A percentile compares a stretch with the other conserved stretches of the same genome.
These are phyloP conservation scores for Colletotrichum eremochloae DNA, from an alignment of 2,329 filamentous ascomycete species.

Conservation along the genomic window DNA sequence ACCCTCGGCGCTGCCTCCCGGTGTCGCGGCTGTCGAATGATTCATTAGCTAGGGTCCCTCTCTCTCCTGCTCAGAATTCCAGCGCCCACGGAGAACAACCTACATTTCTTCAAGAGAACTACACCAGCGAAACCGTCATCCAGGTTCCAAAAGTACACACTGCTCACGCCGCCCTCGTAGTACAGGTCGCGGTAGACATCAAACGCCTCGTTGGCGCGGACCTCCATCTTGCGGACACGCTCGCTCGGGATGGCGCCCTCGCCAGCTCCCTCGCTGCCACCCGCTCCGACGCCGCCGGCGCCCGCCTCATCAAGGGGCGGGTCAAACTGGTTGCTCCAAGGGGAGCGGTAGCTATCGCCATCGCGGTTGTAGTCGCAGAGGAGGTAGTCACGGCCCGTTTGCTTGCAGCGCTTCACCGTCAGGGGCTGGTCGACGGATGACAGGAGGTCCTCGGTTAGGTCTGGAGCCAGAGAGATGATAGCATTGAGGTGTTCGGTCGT, in stretches of 20 bases:
- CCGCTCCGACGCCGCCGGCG: constrained; percentile 61
- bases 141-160: constrained; percentile 98
- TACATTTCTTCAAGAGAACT: constrained; percentile 94
- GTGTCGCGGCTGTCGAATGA: constrained; percentile 69
- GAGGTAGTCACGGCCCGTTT: constrained; percentile 93
- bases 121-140: constrained; percentile 98
- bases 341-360: constrained; percentile 95
- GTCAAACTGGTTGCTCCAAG: constrained; percentile 99
- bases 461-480: constrained; percentile 89
- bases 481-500: constrained; percentile 88
- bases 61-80: not conserved
- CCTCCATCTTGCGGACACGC: constrained; percentile 91
- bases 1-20: constrained; percentile 76
- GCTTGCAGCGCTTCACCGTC: constrained; percentile 85
- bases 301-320: constrained; percentile 81
- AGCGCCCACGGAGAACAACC: constrained; percentile 47
- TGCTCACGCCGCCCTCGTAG: constrained; percentile 95
- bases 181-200: constrained; percentile 97
- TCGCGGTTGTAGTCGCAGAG: constrained; percentile 99
- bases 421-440: constrained; percentile 98
- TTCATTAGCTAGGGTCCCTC: constrained; percentile 1
- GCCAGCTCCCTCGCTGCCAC: constrained; percentile 70
- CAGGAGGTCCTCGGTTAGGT: constrained; percentile 96
- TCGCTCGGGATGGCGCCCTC: constrained; percentile 92
- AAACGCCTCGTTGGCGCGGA: constrained; percentile 94